These are phyloP conservation scores for Colletotrichum sp. DNA, from an alignment of 2,329 filamentous ascomycete species.

Conservation along the genomic window DNA sequence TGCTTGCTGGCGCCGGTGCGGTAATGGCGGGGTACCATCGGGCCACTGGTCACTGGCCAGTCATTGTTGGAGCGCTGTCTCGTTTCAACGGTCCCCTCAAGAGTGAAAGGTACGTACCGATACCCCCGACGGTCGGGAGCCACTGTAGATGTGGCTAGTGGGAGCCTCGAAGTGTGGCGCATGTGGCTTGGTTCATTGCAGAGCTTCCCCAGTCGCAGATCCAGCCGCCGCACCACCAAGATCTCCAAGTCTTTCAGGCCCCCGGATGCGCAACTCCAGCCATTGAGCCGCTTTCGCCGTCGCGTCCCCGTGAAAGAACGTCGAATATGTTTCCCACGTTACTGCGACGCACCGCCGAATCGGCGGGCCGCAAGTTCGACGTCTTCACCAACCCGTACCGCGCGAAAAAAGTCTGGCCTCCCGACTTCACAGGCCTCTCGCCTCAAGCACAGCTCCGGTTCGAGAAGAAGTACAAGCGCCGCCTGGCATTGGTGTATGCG, in stretches of 20 bases:
- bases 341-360: slow-evolving; percentile 29
- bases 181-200: background rate
- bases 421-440: slow-evolving; percentile 73
- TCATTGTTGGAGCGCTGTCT: background rate
- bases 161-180: background rate
- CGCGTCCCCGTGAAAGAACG: background rate
- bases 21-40: slow-evolving; percentile 21
- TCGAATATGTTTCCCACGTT: slow-evolving; percentile 39
- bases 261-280: background rate
- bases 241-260: background rate
- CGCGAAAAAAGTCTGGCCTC: slow-evolving; percentile 78
- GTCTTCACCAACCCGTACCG: slow-evolving; percentile 63
- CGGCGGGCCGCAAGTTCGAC: slow-evolving; percentile 26
- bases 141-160: background rate
- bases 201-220: background rate
- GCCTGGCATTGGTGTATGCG: slow-evolving; percentile 65
- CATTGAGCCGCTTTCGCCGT: background rate
- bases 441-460: slow-evolving; percentile 77
- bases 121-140: background rate
- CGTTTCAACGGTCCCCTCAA: background rate
- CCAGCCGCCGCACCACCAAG: background rate
- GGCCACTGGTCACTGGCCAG: slow-evolving; percentile 3
- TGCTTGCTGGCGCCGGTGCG: background rate
- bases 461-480: slow-evolving; percentile 79
- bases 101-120: background rate